These are phyloP conservation scores for Xylaria curta DNA, from an alignment of 495 filamentous ascomycete species.

Conservation along the genomic window DNA sequence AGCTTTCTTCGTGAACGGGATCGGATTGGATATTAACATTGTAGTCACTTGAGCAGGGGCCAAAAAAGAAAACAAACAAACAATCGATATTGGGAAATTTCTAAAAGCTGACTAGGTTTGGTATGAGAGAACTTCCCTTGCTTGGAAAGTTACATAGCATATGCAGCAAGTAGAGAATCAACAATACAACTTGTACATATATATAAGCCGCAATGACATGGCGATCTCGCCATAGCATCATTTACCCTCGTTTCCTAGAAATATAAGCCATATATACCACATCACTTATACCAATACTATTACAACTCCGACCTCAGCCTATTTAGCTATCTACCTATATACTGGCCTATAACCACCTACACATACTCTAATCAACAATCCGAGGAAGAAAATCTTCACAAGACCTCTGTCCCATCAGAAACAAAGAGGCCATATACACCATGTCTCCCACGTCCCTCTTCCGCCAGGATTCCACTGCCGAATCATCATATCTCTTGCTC, in stretches of 20 bases:
- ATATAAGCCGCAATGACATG: constrained; percentile 7
- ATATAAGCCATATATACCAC: not conserved
- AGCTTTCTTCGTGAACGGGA: not conserved
- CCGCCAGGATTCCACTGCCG: not conserved
- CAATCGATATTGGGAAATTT: constrained; percentile 4
- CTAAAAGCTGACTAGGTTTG: not conserved
- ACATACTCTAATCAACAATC: not conserved
- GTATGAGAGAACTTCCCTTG: not conserved
- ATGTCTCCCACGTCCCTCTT: constrained; percentile 20
- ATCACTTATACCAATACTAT: not conserved
- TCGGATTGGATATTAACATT: not conserved
- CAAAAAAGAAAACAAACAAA: not conserved
- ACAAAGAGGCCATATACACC: not conserved
- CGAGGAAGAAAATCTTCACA: not conserved
- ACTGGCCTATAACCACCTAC: not conserved
- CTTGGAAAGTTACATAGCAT: not conserved
- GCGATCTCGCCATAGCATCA: not conserved
- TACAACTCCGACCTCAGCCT: not conserved
- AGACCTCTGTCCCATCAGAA: not conserved
- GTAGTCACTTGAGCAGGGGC: not conserved
- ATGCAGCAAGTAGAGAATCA: not conserved
- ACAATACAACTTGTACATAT: not conserved
- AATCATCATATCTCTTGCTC: not conserved
- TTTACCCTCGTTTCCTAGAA: not conserved
- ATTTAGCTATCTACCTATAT: not conserved